phyloP scores from a whole-genome alignment of 2,329 filamentous ascomycete species.

The Monilinia aucupariae region DNA sequence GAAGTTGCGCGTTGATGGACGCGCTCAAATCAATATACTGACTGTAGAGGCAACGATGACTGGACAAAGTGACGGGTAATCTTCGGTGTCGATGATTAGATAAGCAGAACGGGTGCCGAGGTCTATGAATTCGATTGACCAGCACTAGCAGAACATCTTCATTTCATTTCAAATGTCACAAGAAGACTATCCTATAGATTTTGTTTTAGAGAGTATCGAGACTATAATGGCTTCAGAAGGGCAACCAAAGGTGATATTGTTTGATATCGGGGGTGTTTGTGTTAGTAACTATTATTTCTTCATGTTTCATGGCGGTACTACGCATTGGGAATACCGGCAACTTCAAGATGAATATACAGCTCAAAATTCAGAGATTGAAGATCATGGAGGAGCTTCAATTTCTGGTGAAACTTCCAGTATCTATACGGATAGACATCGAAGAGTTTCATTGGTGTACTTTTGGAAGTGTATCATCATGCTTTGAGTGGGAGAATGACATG shows the following conservation, averaged over 20 bases:
- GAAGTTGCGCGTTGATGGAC: background rate
- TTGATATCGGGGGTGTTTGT: conserved; percentile 95
- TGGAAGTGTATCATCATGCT: too few species aligned
- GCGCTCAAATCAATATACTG: background rate
- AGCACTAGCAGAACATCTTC: background rate
- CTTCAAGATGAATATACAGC: too few species aligned
- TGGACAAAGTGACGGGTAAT: background rate
- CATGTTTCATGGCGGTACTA: background rate
- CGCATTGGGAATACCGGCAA: background rate
- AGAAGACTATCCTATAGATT: conserved; percentile 31
- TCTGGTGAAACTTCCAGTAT: background rate
- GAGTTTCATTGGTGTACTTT: background rate
- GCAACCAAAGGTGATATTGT: conserved; percentile 60
- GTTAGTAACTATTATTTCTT: conserved; percentile 53
- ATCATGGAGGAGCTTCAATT: background rate
- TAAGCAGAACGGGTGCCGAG: conserved; percentile 5
- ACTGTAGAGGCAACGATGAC: background rate
- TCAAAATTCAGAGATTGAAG: background rate
- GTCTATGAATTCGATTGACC: background rate
- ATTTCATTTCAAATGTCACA: conserved; percentile 28
- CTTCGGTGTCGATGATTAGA: background rate
- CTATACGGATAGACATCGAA: background rate
- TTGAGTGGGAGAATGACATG: background rate
- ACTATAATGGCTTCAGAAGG: conserved; percentile 39
- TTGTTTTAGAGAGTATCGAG: conserved; percentile 32